phyloP scores from a whole-genome alignment of 345 rosid genomes.

The Salix caprea region DNA sequence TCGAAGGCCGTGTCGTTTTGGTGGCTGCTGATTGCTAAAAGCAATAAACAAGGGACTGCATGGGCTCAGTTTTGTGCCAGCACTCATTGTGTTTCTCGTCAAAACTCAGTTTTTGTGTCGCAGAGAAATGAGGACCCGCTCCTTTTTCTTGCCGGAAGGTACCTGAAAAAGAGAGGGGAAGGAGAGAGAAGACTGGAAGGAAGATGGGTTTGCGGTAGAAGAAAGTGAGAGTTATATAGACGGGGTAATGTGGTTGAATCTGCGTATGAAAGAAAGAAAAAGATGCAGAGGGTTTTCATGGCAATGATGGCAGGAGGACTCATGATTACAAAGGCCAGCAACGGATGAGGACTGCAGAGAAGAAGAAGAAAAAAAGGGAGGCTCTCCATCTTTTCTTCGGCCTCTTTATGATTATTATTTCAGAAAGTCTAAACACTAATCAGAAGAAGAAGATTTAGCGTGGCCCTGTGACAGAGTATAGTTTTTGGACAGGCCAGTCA shows the following conservation, averaged over 20 bases:
- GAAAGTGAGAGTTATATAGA: conserved; percentile 28
- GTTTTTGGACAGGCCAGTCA: background rate
- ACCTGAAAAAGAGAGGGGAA: conserved; percentile 1
- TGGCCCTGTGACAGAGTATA: background rate
- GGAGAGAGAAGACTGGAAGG: background rate
- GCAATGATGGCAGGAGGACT: conserved; percentile 61
- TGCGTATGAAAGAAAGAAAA: conserved; percentile 22
- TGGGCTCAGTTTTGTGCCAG: conserved; percentile 11
- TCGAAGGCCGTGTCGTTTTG: conserved; percentile 16
- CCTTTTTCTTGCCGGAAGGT: conserved; percentile 5
- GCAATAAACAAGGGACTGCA: background rate
- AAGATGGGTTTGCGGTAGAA: background rate
- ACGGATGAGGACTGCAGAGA: conserved; percentile 35
- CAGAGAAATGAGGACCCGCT: background rate
- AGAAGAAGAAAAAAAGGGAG: background rate
- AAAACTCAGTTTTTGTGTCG: background rate
- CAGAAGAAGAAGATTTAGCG: background rate
- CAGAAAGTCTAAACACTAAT: conserved; percentile 7
- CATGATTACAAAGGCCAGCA: conserved; percentile 64
- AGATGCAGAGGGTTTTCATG: conserved; percentile 34
- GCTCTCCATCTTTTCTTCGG: conserved; percentile 3
- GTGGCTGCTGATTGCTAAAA: conserved; percentile 9
- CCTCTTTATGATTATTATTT: background rate
- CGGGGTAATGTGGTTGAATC: conserved; percentile 5
- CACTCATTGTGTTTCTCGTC: conserved; percentile 17